Percentiles rank a stretch among this genome's conserved stretches.
Evolutionary conservation across 148 eudicot species (phyloP).

Genomic region (Selenicereus undatus): DNA sequence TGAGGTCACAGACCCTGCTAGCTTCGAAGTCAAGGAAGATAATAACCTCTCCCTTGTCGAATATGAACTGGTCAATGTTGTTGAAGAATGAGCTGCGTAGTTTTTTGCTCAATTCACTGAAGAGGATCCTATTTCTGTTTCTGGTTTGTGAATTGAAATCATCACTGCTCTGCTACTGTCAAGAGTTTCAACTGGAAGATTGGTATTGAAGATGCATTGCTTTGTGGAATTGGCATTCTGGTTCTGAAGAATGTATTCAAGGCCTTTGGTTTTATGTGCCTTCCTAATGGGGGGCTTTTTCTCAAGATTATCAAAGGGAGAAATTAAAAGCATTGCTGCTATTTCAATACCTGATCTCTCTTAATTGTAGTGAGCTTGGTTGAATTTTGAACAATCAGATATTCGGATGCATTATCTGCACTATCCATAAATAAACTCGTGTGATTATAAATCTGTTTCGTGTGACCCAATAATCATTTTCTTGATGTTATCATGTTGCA

Average conservation of each 20-base stretch:
- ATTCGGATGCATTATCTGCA: not conserved
- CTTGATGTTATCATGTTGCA: not conserved
- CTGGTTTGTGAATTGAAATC: slow-evolving; percentile 16
- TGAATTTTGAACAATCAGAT: not conserved
- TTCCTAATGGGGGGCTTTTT: not conserved
- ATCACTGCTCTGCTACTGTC: slow-evolving; percentile 16
- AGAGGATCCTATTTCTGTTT: not conserved
- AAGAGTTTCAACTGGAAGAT: slow-evolving; percentile 15
- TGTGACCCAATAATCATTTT: not conserved
- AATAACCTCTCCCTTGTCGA: slow-evolving; percentile 37
- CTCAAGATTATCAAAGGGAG: slow-evolving; percentile 2
- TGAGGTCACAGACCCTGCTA: slow-evolving; percentile 35
- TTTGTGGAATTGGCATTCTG: slow-evolving; percentile 18
- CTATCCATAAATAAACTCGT: not conserved
- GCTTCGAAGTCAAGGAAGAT: slow-evolving; percentile 33
- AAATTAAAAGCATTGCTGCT: not conserved
- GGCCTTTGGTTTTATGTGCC: not conserved
- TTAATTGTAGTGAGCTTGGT: not conserved
- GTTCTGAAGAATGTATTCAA: not conserved
- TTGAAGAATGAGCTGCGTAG: slow-evolving; percentile 22
- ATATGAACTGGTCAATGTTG: slow-evolving; percentile 39
- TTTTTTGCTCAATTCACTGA: slow-evolving; percentile 14
- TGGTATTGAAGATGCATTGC: slow-evolving; percentile 24
- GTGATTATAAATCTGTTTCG: not conserved
- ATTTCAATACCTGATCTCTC: slow-evolving; percentile 3